A percentile compares a stretch with the other conserved stretches of the same genome.
phyloP scores from a whole-genome alignment of 495 filamentous ascomycete genomes.

The Penicillium argentinense region DNA sequence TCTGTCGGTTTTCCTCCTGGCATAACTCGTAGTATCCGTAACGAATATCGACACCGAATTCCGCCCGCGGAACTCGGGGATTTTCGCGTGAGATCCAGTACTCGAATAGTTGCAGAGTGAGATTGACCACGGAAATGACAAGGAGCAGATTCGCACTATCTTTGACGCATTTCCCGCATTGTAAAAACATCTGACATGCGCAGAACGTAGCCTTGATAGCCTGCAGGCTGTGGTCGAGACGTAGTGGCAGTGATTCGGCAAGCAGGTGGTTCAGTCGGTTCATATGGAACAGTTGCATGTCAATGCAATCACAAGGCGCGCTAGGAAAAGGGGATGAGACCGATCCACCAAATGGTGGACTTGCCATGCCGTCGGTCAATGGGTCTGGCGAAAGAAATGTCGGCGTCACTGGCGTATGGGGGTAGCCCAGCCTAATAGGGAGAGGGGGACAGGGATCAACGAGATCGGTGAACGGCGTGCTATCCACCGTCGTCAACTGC shows the following conservation, averaged over 20 bases:
- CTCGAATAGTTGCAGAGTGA: constrained; percentile 37
- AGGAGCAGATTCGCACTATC: constrained; percentile 33
- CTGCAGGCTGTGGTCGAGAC: constrained; percentile 42
- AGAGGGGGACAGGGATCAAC: constrained; percentile 20
- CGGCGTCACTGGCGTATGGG: constrained; percentile 36
- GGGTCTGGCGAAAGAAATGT: constrained; percentile 35
- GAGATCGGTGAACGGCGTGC: constrained; percentile 23
- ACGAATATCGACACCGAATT: constrained; percentile 23
- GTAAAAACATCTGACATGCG: constrained; percentile 36
- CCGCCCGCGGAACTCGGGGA: constrained; percentile 14
- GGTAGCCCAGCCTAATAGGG: constrained; percentile 23
- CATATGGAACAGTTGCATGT: constrained; percentile 35
- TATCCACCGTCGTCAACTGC: constrained; percentile 13
- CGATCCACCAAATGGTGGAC: constrained; percentile 29
- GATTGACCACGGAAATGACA: constrained; percentile 34
- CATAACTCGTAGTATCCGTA: constrained; percentile 43
- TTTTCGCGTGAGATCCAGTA: constrained; percentile 36
- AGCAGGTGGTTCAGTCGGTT: constrained; percentile 37
- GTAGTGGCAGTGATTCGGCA: constrained; percentile 27
- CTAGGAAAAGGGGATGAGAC: constrained; percentile 19
- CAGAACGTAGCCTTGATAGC: constrained; percentile 34
- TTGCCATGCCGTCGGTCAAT: constrained; percentile 30
- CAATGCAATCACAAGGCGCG: constrained; percentile 36
- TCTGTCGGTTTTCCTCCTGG: constrained; percentile 34
- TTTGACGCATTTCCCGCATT: constrained; percentile 38